phyloP scores from a whole-genome alignment of 345 rosid species.

The Bretschneidera sinensis region DNA sequence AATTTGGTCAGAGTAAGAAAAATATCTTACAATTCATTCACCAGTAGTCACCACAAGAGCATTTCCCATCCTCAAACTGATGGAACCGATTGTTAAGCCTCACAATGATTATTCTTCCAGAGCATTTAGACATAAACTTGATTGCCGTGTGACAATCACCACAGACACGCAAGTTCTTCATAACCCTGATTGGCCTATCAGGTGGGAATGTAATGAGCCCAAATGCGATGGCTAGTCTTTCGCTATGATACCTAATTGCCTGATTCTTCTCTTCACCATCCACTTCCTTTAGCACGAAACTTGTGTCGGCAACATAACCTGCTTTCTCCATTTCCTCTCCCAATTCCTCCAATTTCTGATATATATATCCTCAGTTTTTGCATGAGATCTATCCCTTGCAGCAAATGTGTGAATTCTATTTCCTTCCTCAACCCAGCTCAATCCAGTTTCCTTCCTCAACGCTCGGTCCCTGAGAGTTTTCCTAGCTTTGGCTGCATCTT shows the following conservation, averaged over 20 bases:
- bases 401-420: constrained; percentile 77
- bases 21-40: too few relatives aligned
- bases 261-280: constrained; percentile 65
- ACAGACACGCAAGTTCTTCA: too few relatives aligned
- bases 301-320: constrained; percentile 79
- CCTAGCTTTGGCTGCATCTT: constrained; percentile 78
- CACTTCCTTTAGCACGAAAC: constrained; percentile 66
- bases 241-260: constrained; percentile 74
- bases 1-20: too few relatives aligned
- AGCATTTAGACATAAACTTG: constrained; percentile 71
- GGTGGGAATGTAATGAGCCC: constrained; percentile 56
- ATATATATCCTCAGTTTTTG: constrained; percentile 51
- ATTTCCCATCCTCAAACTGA: constrained; percentile 71
- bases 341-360: constrained; percentile 64
- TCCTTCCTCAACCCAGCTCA: constrained; percentile 93
- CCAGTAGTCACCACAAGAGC: constrained; percentile 93
- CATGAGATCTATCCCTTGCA: constrained; percentile 62
- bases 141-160: constrained; percentile 87
- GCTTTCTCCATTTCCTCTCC: constrained; percentile 75
- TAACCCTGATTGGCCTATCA: constrained; percentile 64
- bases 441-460: constrained; percentile 78
- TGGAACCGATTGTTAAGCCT: constrained; percentile 84
- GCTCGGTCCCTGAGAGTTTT: constrained; percentile 75
- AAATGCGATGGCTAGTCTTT: constrained; percentile 75
- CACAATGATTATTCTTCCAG: constrained; percentile 70